These are phyloP conservation scores for Diaporthe aspalathi DNA, from an alignment of 2,329 filamentous ascomycete genomes.

Conservation along the genomic window DNA sequence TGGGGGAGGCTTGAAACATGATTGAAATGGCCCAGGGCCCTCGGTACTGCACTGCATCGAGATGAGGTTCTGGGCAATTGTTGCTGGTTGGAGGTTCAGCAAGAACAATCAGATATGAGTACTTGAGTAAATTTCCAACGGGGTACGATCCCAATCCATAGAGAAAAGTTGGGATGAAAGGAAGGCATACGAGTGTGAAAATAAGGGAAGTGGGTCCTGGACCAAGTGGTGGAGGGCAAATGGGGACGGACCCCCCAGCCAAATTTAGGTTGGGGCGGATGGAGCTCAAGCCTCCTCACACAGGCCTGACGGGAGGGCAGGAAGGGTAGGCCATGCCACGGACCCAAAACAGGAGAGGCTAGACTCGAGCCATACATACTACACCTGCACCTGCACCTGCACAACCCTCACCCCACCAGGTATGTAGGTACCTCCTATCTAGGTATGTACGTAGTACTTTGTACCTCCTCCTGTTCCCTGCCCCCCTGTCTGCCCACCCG, in stretches of 20 bases:
- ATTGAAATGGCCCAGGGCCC: neutral
- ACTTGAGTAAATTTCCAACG: no score
- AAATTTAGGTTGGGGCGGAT: conserved; percentile 31
- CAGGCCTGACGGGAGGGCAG: conserved; percentile 5
- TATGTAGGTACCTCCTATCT: no score
- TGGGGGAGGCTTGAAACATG: neutral
- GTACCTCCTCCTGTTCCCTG: neutral
- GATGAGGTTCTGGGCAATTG: no score
- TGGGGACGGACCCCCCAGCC: no score
- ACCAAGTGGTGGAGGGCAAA: no score
- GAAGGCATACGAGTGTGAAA: neutral
- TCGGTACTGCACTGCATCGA: neutral
- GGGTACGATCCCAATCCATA: no score
- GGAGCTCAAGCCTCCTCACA: neutral
- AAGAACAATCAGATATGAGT: neutral
- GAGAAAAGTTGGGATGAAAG: conserved; percentile 2
- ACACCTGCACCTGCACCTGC: no score
- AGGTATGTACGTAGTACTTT: no score
- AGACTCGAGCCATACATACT: no score
- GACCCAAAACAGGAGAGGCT: conserved; percentile 24
- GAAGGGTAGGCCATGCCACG: neutral
- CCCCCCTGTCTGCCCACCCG: neutral
- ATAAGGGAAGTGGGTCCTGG: conserved; percentile 5
- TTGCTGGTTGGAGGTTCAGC: no score
- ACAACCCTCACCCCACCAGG: neutral